Base-by-base conservation (phyloP, 2,329 filamentous ascomycete genomes). In the Coniella vitis region DNA sequence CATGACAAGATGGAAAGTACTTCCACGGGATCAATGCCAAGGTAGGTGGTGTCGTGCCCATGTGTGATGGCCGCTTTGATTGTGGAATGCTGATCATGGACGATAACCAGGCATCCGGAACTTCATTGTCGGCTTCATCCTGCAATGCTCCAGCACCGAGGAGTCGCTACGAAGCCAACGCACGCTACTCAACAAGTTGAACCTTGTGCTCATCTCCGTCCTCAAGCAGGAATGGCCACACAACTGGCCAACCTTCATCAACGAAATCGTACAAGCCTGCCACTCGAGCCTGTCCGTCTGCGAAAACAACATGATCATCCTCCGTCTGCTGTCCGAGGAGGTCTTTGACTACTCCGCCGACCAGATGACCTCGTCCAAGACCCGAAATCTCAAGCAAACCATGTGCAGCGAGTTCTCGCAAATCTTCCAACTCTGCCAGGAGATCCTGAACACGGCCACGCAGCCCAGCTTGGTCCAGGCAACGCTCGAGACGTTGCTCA, bases 201-300 rank as follows among this genome's bases (percentile, higher is more conserved):
- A 98, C 64, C 80, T 98, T 61, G 91, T 97, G 51, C 85, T 98
- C 56, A 89, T 98, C 60, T 96, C 90, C 50, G 91, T 98, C 55
- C 75, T 98, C 63, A 98, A 98, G 77, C 93, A 98, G 71, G 51
- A 98, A 70, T 98, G 93, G 93, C 93, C 93, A 49, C 91, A 97
- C 71, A 95, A 98, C 75, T 98, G 94, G 93, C 93, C 94, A 10
- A 95, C 90, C 17, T 98, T 98, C 70, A 97, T 98, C 78, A 97
- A 97, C 75, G 93, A 98, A 74, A 98, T 98, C 69, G 90, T 98
- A 60, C 86, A 89, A 19, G 91, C 93, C 48, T 97, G 90, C 70
- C 90, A 95, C 66, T 91, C 88, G 58, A 96, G 87, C 69, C 75
- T 98, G 47, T 93, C 91, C 34, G 94, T 98, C 60, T 98, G 94